Percentiles rank a stretch among this genome's conserved stretches.
phyloP scores from a whole-genome alignment of 352 stramenopile genomes.

The Globisporangium alternatum region DNA sequence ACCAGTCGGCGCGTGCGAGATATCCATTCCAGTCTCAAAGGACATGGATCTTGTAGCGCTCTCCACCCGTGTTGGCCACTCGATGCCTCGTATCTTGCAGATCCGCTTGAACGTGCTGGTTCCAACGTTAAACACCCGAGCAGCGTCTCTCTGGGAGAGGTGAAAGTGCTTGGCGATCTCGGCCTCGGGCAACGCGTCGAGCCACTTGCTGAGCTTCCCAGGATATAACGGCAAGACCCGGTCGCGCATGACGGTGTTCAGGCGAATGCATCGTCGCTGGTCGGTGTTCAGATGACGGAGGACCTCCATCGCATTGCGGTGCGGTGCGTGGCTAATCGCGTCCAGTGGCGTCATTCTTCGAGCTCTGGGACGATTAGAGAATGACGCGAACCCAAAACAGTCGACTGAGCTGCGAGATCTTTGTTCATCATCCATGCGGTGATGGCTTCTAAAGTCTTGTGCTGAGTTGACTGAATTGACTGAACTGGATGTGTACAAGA shows the following conservation, averaged over 20 bases:
- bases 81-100: background rate
- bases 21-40: background rate
- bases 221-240: background rate
- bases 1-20: background rate
- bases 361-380: background rate
- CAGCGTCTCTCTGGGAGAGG: background rate
- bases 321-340: background rate
- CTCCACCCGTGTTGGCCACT: background rate
- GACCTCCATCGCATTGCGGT: background rate
- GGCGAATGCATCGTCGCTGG: background rate
- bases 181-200: background rate
- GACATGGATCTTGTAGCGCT: background rate
- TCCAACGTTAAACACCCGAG: background rate
- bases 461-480: too few relatives aligned
- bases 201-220: background rate
- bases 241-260: background rate
- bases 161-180: slow-evolving; percentile 3
- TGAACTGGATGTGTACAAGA: background rate
- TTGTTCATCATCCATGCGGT: too few relatives aligned
- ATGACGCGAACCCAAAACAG: background rate
- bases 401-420: too few relatives aligned
- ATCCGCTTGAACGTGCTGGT: background rate
- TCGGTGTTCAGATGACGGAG: too few relatives aligned
- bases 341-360: background rate
- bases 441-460: too few relatives aligned